Base-by-base conservation (phyloP, 2,329 filamentous ascomycete genomes). In the Monosporascus sp. region DNA sequence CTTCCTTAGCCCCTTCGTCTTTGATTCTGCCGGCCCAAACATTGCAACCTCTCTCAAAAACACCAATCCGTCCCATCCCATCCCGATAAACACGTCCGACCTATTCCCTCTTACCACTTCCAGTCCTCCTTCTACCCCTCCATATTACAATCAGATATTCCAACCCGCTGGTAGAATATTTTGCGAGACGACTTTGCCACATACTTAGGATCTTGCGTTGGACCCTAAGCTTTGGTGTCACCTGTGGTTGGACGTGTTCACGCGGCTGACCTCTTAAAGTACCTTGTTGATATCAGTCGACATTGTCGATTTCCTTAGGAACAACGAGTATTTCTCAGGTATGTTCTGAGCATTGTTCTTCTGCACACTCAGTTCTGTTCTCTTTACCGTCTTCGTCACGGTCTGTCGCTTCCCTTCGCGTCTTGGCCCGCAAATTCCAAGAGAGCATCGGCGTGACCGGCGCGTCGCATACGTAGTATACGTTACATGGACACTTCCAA, bases 241-340 rank as follows among this genome's bases (percentile, higher is more conserved):
- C 25, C 43, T 22, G 7, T 17, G 14, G 7, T 8, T 43, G 18
- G 39, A 20, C 39, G 18, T 14, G 39, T 43, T 43, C 17, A 43
- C 18, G 39, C 45, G 49, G 37, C 56, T 53, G 46, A 60, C 54
- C 47, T 46, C 36, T 51, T 9, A 25, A 35, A 45, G 35, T 50
- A 61, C 59, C 55, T 62, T 64, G 57, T 65, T 65, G 60, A 64
- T 63, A 63, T 57, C 43, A 38, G 52, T 27, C 51, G 54, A 49
- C 31, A 54, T 55, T 53, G 39, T 52, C 55, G 50, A 52, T 50
- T 54, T 48, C 50, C 53, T 18, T 18, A 44, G 51, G 49, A 50
- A 38, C 39, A 45, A 44, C 53, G 31, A 55, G 51, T 35, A 50
- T 35, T 54, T 37, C 48, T 44, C 22, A 57, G 49, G 60, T 62